Evolutionary conservation across 2,329 filamentous ascomycete species (phyloP), one percentile per base, ranked within the genome.

Genomic region (Sclerotinia spermophila): DNA sequence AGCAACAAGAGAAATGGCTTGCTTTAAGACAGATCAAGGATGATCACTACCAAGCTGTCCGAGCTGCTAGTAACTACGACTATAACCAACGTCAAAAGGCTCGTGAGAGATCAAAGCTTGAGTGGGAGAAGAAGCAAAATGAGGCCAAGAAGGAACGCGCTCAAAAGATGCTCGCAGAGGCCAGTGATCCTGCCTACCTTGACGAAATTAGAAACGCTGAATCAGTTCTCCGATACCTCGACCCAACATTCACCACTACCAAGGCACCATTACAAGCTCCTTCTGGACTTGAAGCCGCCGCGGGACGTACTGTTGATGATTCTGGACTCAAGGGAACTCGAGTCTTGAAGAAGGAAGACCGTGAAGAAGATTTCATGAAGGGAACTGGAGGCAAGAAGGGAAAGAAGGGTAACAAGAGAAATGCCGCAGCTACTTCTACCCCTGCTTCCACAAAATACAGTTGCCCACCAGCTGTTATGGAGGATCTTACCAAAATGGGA

Each of bases 121-220:
- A 99, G 85, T 90, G 92, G 70, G 91, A 93, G 72, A 88, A 87
- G 70, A 88, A 88, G 79, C 84, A 89, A 76, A 88, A 90, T 78
- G 89, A 92, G 80, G 89, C 89, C 83, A 89, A 90, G 82, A 92
- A 90, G 84, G 90, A 92, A 79, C 86, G 89, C 67, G 93, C 92
- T 69, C 87, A 92, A 82, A 87, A 90, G 80, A 86, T 92, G 81
- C 89, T 96, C 55, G 89, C 90, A 78, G 92, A 95, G 79, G 93
- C 93, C 76, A 92, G 90, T 79, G 90, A 93, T 77, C 94, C 91
- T 24, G 96, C 96, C 67, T 99, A 93, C 85, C 86, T 93, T 61
- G 93, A 97, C 77, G 94, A 99, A 84, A 97, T 99, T 79, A 88
- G 94, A 77, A 91, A 91, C 68, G 92, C 93, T 73, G 92, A 96